Base-by-base conservation (phyloP, 2,329 filamentous ascomycete species). In the Plectosphaerella plurivora region DNA sequence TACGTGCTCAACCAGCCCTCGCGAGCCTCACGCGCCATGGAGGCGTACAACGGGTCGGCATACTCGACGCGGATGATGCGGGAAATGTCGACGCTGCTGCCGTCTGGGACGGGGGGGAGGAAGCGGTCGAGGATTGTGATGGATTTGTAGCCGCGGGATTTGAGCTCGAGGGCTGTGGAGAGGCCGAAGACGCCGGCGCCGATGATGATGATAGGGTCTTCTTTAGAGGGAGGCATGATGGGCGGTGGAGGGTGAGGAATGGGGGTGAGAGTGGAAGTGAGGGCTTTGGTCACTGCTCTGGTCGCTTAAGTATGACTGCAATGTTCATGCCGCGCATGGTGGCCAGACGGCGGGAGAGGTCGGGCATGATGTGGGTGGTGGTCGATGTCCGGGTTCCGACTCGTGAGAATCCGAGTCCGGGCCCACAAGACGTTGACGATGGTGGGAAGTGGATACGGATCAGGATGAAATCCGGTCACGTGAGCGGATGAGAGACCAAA, bases 41-140 rank as follows among this genome's bases (percentile, higher is more conserved):
- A 69, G 5, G 81, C 76, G 61, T 90, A 90, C 14, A 80, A 73
- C 0, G 76, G 67, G 57, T 85, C 78, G 12, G 83, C 82, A 60
- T 90, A 90, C 68, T 90, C 87, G 45, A 68, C 59, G 6, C 71
- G 67, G 44, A 73, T 65, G 52, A 73, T 65, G 16, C 72, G 68
- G 5, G 71, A 73, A 16, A 69, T 64, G 53, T 74, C 70, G n/a
- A 71, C 68, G 45, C 68, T 72, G 51, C 70, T 69, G 25, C 66
- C 66, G 12, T 73, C 68, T 3, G 61, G 57, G 2, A 67, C 65
- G 0, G 71, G 69, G 4, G 71, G 69, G 0, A 67, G 56, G 48
- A 62, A 64, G 4, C 67, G 64, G 53, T 72, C 61, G 56, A 73
- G 55, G 48, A 72, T 56, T 15, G 67, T 67, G 63, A 74, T 59